phyloP scores from a whole-genome alignment of 306 rosid species.

The Cucurbita argyrosperma region DNA sequence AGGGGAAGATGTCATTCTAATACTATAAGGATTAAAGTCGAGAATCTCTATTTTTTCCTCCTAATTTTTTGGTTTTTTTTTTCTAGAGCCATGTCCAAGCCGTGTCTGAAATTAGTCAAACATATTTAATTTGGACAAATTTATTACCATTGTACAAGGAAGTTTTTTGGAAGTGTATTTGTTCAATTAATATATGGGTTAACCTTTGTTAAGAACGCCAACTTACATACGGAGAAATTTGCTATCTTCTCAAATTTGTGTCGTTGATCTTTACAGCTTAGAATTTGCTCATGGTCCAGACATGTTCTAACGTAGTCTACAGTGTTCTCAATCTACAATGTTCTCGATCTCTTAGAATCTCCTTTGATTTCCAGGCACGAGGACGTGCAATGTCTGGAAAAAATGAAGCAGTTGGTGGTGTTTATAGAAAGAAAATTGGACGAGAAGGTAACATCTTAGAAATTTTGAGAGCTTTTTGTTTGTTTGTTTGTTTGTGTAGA shows the following conservation, averaged over 20 bases:
- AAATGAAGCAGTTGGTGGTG: constrained; percentile 75
- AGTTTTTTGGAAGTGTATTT: background rate
- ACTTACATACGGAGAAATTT: background rate
- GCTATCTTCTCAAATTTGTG: background rate
- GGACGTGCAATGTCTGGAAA: constrained; percentile 77
- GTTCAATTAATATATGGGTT: background rate
- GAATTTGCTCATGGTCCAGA: background rate
- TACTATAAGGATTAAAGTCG: no score
- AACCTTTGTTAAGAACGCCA: background rate
- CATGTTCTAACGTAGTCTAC: background rate
- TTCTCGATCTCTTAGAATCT: background rate
- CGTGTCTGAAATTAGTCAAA: no score
- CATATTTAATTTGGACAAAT: no score
- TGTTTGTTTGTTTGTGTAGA: background rate
- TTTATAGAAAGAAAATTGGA: constrained; percentile 75
- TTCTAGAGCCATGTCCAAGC: no score
- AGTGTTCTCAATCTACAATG: background rate
- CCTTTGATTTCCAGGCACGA: constrained; percentile 59
- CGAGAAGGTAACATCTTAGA: constrained; percentile 48
- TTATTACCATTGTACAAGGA: background rate
- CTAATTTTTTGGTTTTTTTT: no score
- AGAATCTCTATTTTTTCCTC: no score
- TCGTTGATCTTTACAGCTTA: background rate
- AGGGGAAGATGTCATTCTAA: no score
- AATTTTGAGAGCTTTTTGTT: background rate